Evolutionary conservation across 805 yeast species (phyloP).

Genomic region (Barnettozyma sp.): DNA sequence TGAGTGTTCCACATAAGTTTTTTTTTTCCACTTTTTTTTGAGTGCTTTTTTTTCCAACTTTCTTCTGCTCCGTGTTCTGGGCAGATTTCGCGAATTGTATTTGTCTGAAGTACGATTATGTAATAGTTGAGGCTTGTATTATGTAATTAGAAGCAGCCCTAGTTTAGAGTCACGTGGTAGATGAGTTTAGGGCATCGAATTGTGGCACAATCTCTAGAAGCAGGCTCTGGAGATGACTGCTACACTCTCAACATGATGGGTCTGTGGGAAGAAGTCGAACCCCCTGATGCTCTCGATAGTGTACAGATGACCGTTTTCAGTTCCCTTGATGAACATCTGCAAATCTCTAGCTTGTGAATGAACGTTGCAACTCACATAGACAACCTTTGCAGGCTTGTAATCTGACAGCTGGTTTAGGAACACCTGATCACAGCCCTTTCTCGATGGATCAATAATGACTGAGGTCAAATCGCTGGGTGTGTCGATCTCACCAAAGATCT

Average conservation of each 20-base stretch:
- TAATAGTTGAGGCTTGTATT: not conserved
- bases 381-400: constrained; percentile 77
- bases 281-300: constrained; percentile 80
- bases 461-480: constrained; percentile 74
- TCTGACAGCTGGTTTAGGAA: constrained; percentile 81
- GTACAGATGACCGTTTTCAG: constrained; percentile 56
- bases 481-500: constrained; percentile 71
- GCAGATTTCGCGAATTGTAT: constrained; percentile 2
- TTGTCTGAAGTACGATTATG: not conserved
- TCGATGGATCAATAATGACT: constrained; percentile 92
- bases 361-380: constrained; percentile 95
- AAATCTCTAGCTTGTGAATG: constrained; percentile 96
- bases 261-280: constrained; percentile 94
- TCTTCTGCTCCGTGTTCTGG: too few species aligned
- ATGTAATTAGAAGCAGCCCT: too few species aligned
- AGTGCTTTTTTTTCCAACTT: too few species aligned
- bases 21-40: too few species aligned
- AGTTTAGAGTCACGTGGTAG: too few species aligned
- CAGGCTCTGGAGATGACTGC: constrained; percentile 51
- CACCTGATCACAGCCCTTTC: constrained; percentile 91
- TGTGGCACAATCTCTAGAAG: constrained; percentile 3
- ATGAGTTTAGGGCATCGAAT: too few species aligned
- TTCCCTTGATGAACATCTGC: constrained; percentile 67
- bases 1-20: too few species aligned
- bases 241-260: constrained; percentile 86